A percentile compares a stretch with the other conserved stretches of the same genome.
phyloP scores from a whole-genome alignment of 805 yeast species.

The Kuraishia ogatae region DNA sequence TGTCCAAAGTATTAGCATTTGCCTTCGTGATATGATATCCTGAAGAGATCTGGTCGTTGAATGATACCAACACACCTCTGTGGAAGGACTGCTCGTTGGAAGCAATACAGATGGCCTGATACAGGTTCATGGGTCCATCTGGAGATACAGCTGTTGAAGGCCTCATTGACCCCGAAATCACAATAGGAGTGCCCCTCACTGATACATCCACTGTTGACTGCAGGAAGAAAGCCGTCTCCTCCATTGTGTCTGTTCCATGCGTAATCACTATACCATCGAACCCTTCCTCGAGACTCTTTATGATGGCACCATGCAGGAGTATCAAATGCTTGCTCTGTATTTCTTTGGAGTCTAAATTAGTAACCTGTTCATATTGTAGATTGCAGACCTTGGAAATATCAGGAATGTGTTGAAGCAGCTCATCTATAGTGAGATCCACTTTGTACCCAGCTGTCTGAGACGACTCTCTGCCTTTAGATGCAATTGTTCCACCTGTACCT shows the following conservation, averaged over 20 bases:
- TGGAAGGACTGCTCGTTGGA: slow-evolving; percentile 38
- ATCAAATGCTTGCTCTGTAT: slow-evolving; percentile 37
- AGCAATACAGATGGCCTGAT: slow-evolving; percentile 62
- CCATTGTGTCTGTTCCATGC: slow-evolving; percentile 66
- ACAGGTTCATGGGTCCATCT: slow-evolving; percentile 67
- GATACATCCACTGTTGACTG: slow-evolving; percentile 34
- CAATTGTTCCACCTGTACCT: slow-evolving; percentile 56
- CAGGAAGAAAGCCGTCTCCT: slow-evolving; percentile 58
- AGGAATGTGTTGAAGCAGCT: slow-evolving; percentile 44
- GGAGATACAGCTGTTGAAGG: slow-evolving; percentile 64
- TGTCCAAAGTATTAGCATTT: slow-evolving; percentile 62
- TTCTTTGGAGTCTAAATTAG: slow-evolving; percentile 55
- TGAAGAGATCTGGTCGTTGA: slow-evolving; percentile 61
- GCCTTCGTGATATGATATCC: slow-evolving; percentile 66
- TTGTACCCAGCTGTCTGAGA: slow-evolving; percentile 47
- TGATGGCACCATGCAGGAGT: slow-evolving; percentile 35
- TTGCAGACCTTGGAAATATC: slow-evolving; percentile 45
- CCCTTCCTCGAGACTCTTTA: slow-evolving; percentile 28
- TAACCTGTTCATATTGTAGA: slow-evolving; percentile 53
- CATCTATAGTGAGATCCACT: slow-evolving; percentile 43
- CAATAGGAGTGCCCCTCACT: slow-evolving; percentile 45
- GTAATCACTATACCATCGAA: slow-evolving; percentile 58
- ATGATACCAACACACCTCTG: slow-evolving; percentile 55
- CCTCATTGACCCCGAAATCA: slow-evolving; percentile 67
- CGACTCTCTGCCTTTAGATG: slow-evolving; percentile 38